Evolutionary conservation across 352 stramenopile species (phyloP).

Genomic region (Vaucheria bursata): DNA sequence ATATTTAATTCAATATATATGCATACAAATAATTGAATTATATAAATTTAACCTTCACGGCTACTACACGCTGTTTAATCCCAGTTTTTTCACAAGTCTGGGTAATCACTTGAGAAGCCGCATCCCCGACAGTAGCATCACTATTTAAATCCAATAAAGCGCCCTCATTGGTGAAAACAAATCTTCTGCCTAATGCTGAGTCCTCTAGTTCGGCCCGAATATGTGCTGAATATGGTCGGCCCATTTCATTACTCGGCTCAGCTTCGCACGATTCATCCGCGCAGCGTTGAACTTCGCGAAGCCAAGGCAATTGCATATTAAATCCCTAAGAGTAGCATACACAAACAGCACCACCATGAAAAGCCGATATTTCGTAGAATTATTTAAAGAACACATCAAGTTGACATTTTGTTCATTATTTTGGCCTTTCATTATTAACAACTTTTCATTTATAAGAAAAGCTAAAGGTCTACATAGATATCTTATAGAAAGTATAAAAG

Average conservation of each 20-base stretch:
- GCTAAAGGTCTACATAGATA: too few relatives aligned
- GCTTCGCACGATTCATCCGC: background rate
- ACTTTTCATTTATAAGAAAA: too few relatives aligned
- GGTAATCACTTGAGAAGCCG: constrained; percentile 57
- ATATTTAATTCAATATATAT: too few relatives aligned
- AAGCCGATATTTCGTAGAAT: background rate
- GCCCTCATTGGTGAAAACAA: constrained; percentile 66
- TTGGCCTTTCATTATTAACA: background rate
- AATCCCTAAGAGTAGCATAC: background rate
- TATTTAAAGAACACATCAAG: background rate
- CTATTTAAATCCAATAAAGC: constrained; percentile 67
- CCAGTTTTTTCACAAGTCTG: background rate
- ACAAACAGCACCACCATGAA: background rate
- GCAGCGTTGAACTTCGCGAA: background rate
- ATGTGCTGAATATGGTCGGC: background rate
- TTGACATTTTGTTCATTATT: background rate
- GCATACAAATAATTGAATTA: too few relatives aligned
- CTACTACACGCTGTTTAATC: background rate
- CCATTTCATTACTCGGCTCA: background rate
- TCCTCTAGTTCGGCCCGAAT: background rate
- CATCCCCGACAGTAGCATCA: constrained; percentile 62
- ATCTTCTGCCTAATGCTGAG: constrained; percentile 39
- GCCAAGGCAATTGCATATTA: background rate
- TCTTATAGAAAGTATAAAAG: too few relatives aligned
- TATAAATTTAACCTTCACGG: background rate